Conservation (phyloP, 208 protist genomes). For the Naegleria fowleri region DNA sequence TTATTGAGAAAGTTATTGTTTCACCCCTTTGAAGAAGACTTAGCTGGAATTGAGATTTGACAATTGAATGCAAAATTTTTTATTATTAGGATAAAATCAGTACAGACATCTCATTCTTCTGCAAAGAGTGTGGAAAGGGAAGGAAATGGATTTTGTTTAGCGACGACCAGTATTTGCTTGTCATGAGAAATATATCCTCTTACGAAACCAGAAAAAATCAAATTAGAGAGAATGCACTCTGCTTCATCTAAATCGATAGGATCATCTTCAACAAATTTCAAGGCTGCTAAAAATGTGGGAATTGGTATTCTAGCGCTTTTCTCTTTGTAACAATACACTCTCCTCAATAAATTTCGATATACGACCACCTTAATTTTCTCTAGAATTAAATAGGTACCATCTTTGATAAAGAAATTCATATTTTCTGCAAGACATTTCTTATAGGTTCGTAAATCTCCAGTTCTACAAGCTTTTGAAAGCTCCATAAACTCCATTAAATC, state of each 20-base stretch:
- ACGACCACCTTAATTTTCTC: neutral
- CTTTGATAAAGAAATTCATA: neutral
- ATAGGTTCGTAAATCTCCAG: neutral
- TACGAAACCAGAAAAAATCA: neutral
- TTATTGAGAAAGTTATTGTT: too few species aligned
- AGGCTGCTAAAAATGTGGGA: neutral
- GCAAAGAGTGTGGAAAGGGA: neutral
- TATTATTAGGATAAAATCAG: too few species aligned
- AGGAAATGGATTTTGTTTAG: slow-evolving; percentile 19
- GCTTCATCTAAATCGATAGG: neutral
- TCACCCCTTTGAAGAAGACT: too few species aligned
- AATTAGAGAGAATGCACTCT: neutral
- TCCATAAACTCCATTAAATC: neutral
- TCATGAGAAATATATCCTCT: slow-evolving; percentile 17
- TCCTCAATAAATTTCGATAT: slow-evolving; percentile 16
- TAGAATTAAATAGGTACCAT: slow-evolving; percentile 17
- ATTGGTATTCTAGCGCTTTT: neutral
- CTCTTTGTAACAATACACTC: neutral
- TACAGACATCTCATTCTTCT: neutral
- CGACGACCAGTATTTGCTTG: neutral
- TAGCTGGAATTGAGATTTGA: too few species aligned
- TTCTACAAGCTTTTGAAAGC: neutral
- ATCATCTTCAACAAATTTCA: neutral
- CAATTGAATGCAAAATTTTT: too few species aligned
- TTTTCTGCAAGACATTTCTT: neutral